Evolutionary conservation across 2,329 filamentous ascomycete genomes (phyloP), one percentile per base, ranked within the genome.

Genomic region (Bipolaris sorokiniana): DNA sequence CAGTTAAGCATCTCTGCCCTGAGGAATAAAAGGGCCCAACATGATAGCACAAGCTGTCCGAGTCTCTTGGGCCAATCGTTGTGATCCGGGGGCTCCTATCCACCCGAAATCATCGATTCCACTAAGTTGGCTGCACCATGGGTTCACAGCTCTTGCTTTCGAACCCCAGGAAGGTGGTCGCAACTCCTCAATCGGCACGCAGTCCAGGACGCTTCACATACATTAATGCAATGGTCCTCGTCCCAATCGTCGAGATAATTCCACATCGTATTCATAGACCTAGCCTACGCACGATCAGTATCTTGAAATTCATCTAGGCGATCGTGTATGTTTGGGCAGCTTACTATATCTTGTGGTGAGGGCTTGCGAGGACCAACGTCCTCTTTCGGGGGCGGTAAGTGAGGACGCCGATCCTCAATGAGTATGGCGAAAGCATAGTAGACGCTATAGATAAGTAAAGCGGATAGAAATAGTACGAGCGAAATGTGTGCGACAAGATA

Each of bases 261-360:
- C 62, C 62, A 64, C 6, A 58, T 23, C 2, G 62, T 64, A 36
- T 64, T 62, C 62, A 64, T 64, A 2, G 59, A 62, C 16, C 37
- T 52, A 22, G 62, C 62, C 62, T 62, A n/a, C 3, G 11, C 5
- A 7, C 9, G 11, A n/a, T 61, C 3, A 61, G 33, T 16, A 23
- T n/a, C 2, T 3, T 9, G 7, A 5, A 38, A 10, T 5, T 7
- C 5, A 34, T 10, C 33, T 7, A 11, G 28, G 9, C 16, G 5
- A 34, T 18, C 1, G 4, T 7, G 4, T 5, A 1, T 36, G 4
- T 40, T n/a, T 16, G 15, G 28, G 15, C 3, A 26, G 11, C 54
- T 49, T 38, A 61, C 52, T 9, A 55, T 54, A 3, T 58, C 55
- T 41, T 62, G 59, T 15, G 59, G 52, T 15, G 56, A 62, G 3